Conservation (phyloP, 805 yeast genomes). For the Saccharomycopsis synnaedendra region DNA sequence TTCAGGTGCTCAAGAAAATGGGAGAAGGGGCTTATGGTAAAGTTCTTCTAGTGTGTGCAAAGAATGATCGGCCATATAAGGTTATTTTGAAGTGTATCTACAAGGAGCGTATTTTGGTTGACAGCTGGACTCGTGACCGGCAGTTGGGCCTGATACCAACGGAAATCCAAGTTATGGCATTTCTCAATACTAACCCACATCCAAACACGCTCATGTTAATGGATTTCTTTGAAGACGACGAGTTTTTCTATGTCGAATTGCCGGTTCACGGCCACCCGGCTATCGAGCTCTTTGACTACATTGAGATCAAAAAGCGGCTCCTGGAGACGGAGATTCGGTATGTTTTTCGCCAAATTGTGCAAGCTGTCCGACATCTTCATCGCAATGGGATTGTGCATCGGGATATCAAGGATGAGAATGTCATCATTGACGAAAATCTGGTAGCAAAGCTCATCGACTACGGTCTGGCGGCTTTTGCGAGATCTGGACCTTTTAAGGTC, state of each 20-base stretch:
- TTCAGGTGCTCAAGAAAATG: conserved; percentile 58
- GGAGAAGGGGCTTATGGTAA: conserved; percentile 98
- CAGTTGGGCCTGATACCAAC: conserved; percentile 87
- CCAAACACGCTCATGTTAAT: conserved; percentile 77
- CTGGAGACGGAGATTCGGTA: conserved; percentile 66
- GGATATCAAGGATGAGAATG: conserved; percentile 90
- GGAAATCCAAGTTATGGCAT: conserved; percentile 90
- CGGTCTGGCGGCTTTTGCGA: conserved; percentile 73
- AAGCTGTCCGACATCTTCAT: conserved; percentile 76
- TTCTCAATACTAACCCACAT: conserved; percentile 67
- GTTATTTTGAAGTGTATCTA: conserved; percentile 83
- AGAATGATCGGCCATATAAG: conserved; percentile 46
- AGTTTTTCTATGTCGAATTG: conserved; percentile 82
- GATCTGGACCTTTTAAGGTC: conserved; percentile 93
- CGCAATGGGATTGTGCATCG: conserved; percentile 82
- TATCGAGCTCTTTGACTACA: conserved; percentile 83
- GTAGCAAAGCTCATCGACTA: conserved; percentile 82
- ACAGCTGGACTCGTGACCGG: conserved; percentile 94
- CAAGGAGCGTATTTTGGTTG: conserved; percentile 87
- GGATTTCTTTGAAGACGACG: conserved; percentile 88
- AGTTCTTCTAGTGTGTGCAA: conserved; percentile 69
- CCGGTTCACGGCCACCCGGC: conserved; percentile 88
- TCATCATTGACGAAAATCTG: conserved; percentile 76
- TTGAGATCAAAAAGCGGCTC: conserved; percentile 78
- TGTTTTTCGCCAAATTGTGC: conserved; percentile 67